Base-by-base conservation (phyloP, 306 rosid species). In the Cyamopsis tetragonoloba region DNA sequence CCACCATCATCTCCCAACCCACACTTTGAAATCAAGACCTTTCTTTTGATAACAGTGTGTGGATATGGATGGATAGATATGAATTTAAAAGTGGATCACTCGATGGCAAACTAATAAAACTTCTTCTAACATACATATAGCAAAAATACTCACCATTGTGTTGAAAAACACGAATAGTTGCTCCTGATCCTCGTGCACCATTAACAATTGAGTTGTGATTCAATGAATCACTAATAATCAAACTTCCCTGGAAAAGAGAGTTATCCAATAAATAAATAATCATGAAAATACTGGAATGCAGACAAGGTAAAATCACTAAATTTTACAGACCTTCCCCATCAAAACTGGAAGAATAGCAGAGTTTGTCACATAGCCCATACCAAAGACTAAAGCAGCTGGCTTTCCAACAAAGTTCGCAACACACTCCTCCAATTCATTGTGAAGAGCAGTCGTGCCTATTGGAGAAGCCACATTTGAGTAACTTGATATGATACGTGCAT, bases 161-260 rank as follows among this genome's bases (percentile, higher is more conserved):
- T 75, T 86, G 98, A 74, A 91, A 89, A 59, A 91, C 98, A 10
- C 95, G 91, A 80, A 91, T 34, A n/a, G 88, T 87, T 62, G 98
- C 95, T 55, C 96, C 91, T 14, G 96, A 91, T 67, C 98, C 98
- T 39, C 98, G 84, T 8, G 96, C 96, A 54, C 98, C 98, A 68
- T 91, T 91, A 38, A 91, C 87, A 58, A 91, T 89, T 32, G 98
- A 89, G 82, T 87, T 89, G 76, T 89, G 98, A 78, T 91, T 91
- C 66, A 91, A 79, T 2, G 98, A 91, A 79, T 89, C 98, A 66
- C 98, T 91, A 48, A 91, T 89, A 44, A 91, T 91, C 81, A 89
- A 81, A 61, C 90, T 73, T 75, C 96, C 96, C 98, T 91, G 77
- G 20, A 10, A 61, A 62, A 53, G 11, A 43, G 62, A 19, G 58